Evolutionary conservation across 202 grass and related monocot genomes (phyloP), one percentile per base, ranked within the genome.

Genomic region (Elaeis oleifera): DNA sequence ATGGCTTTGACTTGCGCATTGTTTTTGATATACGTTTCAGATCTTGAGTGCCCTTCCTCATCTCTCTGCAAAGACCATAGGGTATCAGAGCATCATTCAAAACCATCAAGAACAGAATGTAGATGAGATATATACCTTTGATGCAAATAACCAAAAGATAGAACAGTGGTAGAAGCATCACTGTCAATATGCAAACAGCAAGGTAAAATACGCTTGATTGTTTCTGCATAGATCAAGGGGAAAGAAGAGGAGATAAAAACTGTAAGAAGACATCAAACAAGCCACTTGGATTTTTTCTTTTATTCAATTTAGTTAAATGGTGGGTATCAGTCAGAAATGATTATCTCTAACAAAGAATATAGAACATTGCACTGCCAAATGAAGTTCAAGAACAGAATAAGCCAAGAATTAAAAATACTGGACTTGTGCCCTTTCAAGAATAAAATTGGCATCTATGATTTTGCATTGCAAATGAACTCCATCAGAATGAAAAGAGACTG

Each of bases 141-240:
- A 29, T 91, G 82, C 76, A 97, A 81, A 72, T 91, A 97, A 89
- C 76, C 70, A 91, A 85, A 64, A 89, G 56, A 86, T 97, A 97
- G 79, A 97, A 91, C 44, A 97, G 61, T 49, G 84, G 92, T 77
- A 97, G 65, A 61, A 97, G 82, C 68, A 97, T 72, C 64, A 91
- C 18, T 7, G 66, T 86, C 77, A 97, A 85, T 64, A 89, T 67
- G 71, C 81, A 83, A 31, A 84, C 52, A 39, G 84, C 84, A 73
- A 97, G 71, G 72, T 87, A 91, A 70, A 86, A 81, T 64, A 84
- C 74, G 52, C 80, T 97, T 74, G 79, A 80, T 82, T 77, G 77
- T 75, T 91, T 89, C 92, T 97, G 87, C 76, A 76, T 16, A 86
- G 57, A 74, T 62, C 36, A 18, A 83, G 29, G 18, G 25, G 49